phyloP scores from a whole-genome alignment of 2,329 filamentous ascomycete species.

The Ophiocordyceps australis region DNA sequence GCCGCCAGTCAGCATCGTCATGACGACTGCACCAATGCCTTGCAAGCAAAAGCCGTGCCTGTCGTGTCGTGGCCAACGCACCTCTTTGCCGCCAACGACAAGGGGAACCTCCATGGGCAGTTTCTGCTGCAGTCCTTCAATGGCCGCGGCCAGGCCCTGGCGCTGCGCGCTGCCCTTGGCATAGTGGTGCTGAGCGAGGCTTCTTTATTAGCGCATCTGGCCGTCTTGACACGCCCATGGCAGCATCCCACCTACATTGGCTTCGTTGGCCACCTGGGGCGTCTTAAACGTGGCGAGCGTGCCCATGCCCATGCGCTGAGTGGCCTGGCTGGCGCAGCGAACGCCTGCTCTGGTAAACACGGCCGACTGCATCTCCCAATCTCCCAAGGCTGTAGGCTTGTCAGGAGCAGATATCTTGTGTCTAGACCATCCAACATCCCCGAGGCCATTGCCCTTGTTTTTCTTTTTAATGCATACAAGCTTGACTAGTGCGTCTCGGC shows the following conservation, averaged over 20 bases:
- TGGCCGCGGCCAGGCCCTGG: conserved; percentile 53
- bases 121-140: conserved; percentile 50
- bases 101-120: conserved; percentile 64
- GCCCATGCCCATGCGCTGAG: conserved; percentile 18
- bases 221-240: not conserved
- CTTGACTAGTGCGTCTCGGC: not conserved
- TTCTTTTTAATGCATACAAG: not conserved
- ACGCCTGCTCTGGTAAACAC: conserved; percentile 15
- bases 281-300: conserved; percentile 75
- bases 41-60: too few relatives aligned
- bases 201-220: not conserved
- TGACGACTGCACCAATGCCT: not conserved
- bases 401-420: not conserved
- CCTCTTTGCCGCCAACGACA: conserved; percentile 67
- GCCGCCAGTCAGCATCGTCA: not conserved
- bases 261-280: conserved; percentile 77
- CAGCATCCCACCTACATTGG: conserved; percentile 51
- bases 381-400: not conserved
- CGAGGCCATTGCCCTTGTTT: not conserved
- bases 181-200: conserved; percentile 62
- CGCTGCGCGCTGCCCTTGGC: conserved; percentile 67
- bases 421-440: not conserved
- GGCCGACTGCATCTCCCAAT: conserved; percentile 13
- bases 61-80: too few relatives aligned
- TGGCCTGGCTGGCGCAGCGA: conserved; percentile 9